Evolutionary conservation across 1,284 basidiomycete species (phyloP), one percentile per base, ranked within the genome.

Genomic region (Papiliotrema laurentii): DNA sequence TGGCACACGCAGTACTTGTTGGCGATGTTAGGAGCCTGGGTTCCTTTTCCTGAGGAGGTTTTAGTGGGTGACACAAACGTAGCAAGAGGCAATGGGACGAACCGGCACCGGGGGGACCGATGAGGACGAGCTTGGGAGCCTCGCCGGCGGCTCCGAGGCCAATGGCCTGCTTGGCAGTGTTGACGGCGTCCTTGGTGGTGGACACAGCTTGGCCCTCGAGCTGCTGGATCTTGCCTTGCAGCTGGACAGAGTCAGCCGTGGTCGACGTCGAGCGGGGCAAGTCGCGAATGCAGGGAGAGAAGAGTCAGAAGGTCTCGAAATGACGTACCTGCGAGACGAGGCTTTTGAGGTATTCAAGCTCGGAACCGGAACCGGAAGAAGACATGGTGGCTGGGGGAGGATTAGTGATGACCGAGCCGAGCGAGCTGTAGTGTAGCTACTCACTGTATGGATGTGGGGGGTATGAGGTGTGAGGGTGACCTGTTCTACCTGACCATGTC

Each of bases 41-140:
- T 98, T 41, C 94, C 94, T 81, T 98, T 98, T 61, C 91, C 91
- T 94, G 31, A 4, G n/a, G n/a, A n/a, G n/a, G n/a, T 6, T 13
- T 38, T 10, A 36, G 7, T 5, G 10, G 18, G 22, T 37, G 24
- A 21, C n/a, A n/a, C n/a, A n/a, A n/a, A n/a, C n/a, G n/a, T n/a
- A n/a, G n/a, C n/a, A 19, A 19, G 27, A 37, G 7, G 39, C 26
- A 24, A 11, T 25, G 7, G 48, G 33, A 78, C 84, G 56, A 63
- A 89, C 93, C 93, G 64, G 94, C 90, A 65, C 94, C 94, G 42
- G 94, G 94, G 59, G 94, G 94, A 53, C 94, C 94, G 66, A 98
- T 80, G 59, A 98, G 81, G 65, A 98, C 90, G 68, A 84, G 79
- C n/a, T 82, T 81, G 50, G 87, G 87, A 28, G 84, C 82, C 18